These are phyloP conservation scores for Physcomitrium patens DNA, from an alignment of 225 moss, liverwort and hornwort genomes.

Conservation along the genomic window DNA sequence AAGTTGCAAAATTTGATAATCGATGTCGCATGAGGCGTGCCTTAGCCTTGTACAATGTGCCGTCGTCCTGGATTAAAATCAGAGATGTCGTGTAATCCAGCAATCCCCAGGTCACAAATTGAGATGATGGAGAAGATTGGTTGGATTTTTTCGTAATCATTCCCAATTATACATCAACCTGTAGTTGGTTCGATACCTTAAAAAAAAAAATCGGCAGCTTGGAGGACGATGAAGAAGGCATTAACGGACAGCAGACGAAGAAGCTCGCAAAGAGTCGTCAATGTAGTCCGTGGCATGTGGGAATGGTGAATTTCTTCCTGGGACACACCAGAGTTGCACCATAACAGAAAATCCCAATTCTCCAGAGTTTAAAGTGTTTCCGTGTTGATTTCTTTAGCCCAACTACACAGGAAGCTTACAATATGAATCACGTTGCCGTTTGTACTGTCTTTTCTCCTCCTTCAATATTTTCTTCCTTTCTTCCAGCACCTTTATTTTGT, in stretches of 20 bases:
- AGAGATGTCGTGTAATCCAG: too few relatives aligned
- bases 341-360: not conserved
- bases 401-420: slow-evolving; percentile 6
- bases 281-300: not conserved
- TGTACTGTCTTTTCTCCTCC: slow-evolving; percentile 29
- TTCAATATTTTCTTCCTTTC: slow-evolving; percentile 21
- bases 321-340: not conserved
- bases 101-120: too few relatives aligned
- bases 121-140: too few relatives aligned
- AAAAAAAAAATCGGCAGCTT: too few relatives aligned
- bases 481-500: slow-evolving; percentile 22
- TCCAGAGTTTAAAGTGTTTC: not conserved
- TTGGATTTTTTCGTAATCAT: too few relatives aligned
- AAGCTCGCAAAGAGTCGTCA: not conserved
- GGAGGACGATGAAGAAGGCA: too few relatives aligned
- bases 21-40: not conserved
- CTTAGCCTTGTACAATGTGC: not conserved
- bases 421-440: slow-evolving; percentile 23
- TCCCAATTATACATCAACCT: too few relatives aligned
- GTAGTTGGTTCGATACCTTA: too few relatives aligned
- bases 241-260: slow-evolving; percentile 6
- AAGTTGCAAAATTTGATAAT: not conserved
- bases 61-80: too few relatives aligned
- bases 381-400: not conserved
- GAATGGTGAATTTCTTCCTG: not conserved